Percentiles rank a stretch among this genome's conserved stretches.
These are phyloP conservation scores for Exophiala dermatitidis DNA, from an alignment of 2,329 filamentous ascomycete species.

Conservation along the genomic window DNA sequence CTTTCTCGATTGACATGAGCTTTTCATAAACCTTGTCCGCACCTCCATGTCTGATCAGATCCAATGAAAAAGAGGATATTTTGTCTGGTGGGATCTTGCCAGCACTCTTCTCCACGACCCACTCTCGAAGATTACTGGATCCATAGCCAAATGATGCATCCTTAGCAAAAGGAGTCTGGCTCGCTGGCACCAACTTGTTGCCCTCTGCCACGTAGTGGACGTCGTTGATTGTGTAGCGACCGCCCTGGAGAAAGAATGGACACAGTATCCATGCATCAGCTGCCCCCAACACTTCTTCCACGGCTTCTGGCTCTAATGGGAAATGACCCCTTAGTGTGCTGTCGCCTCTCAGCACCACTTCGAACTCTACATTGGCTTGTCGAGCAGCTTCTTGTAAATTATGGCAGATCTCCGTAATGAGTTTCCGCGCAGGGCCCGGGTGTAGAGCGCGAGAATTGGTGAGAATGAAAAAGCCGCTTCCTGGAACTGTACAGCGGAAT, in stretches of 20 bases:
- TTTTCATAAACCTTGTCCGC: conserved; percentile 38
- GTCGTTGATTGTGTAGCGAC: conserved; percentile 50
- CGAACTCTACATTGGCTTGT: conserved; percentile 38
- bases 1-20: conserved; percentile 34
- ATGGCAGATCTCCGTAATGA: conserved; percentile 47
- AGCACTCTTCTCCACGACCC: conserved; percentile 49
- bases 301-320: conserved; percentile 49
- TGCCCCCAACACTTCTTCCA: conserved; percentile 44
- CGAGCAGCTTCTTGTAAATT: conserved; percentile 44
- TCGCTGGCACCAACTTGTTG: conserved; percentile 44
- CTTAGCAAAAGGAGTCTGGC: conserved; percentile 49
- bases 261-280: conserved; percentile 50
- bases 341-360: conserved; percentile 52
- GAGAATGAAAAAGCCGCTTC: conserved; percentile 52
- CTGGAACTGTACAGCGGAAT: conserved; percentile 34
- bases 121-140: conserved; percentile 48
- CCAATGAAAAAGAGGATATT: conserved; percentile 41
- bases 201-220: conserved; percentile 53
- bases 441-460: conserved; percentile 49
- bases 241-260: conserved; percentile 55
- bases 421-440: conserved; percentile 39
- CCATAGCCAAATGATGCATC: conserved; percentile 54
- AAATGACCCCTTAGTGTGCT: conserved; percentile 53
- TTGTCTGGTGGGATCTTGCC: conserved; percentile 36
- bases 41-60: conserved; percentile 45